Evolutionary conservation across 2,329 filamentous ascomycete genomes (phyloP).

Genomic region (Ophiocordyceps camponoti-leonardi): DNA sequence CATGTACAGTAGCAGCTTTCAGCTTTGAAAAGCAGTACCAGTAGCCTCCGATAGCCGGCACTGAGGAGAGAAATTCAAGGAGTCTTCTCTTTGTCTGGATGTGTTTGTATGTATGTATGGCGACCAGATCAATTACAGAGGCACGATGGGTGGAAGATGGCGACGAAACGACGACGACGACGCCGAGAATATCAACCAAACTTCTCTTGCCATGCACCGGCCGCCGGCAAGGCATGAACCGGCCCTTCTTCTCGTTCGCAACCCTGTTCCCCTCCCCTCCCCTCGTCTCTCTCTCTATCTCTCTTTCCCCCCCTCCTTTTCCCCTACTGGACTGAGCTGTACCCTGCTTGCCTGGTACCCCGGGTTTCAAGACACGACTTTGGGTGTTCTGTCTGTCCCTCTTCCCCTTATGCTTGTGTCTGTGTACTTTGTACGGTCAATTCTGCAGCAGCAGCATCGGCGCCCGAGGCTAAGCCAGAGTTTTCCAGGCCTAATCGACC

Average conservation of each 20-base stretch:
- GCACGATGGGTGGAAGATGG: neutral
- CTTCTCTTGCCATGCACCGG: neutral
- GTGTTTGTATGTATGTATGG: too few relatives aligned
- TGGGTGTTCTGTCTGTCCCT: neutral
- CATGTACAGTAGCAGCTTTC: neutral
- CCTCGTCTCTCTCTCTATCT: neutral
- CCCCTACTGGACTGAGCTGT: neutral
- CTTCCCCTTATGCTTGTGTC: neutral
- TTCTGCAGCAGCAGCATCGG: conserved; percentile 1
- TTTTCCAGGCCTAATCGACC: neutral
- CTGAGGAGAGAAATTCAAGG: neutral
- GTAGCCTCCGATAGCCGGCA: neutral
- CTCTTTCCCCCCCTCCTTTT: neutral
- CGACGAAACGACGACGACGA: too few relatives aligned
- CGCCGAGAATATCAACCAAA: too few relatives aligned
- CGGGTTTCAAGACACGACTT: conserved; percentile 1
- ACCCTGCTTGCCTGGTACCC: neutral
- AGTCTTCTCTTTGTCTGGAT: too few relatives aligned
- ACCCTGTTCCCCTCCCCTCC: neutral
- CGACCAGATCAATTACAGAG: too few relatives aligned
- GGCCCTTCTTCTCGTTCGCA: neutral
- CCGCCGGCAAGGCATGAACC: neutral
- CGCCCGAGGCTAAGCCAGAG: neutral
- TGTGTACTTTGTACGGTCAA: neutral
- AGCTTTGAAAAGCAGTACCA: neutral